Conservation (phyloP, 768 basidiomycete genomes). For the Pulveroboletus sp. region DNA sequence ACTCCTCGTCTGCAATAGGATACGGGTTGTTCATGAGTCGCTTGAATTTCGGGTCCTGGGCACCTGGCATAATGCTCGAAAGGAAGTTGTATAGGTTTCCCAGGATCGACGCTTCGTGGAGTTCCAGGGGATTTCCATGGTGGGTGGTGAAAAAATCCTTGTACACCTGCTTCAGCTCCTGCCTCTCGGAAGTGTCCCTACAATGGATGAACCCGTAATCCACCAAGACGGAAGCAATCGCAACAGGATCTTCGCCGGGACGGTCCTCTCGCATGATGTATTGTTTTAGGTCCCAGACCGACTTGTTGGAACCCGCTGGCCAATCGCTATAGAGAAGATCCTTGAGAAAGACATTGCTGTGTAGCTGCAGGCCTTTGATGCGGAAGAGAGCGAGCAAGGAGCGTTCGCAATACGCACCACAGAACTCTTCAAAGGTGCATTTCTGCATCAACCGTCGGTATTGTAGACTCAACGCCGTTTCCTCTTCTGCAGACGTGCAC, state of each 20-base stretch:
- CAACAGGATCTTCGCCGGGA: neutral
- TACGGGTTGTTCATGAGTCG: conserved; percentile 34
- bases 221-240: neutral
- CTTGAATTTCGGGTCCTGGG: conserved; percentile 23
- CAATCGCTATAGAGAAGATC: neutral
- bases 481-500: conserved; percentile 9
- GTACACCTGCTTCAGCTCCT: conserved; percentile 33
- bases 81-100: conserved; percentile 34
- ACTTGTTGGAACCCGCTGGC: neutral
- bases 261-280: neutral
- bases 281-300: conserved; percentile 14
- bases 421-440: conserved; percentile 14
- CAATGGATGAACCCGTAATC: conserved; percentile 19
- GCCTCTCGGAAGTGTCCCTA: conserved; percentile 1
- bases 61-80: conserved; percentile 12
- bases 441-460: conserved; percentile 4
- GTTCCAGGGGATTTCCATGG: conserved; percentile 28
- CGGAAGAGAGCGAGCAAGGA: conserved; percentile 6
- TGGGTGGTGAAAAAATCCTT: conserved; percentile 26
- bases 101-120: conserved; percentile 35
- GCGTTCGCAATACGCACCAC: neutral
- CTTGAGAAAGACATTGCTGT: neutral
- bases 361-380: neutral
- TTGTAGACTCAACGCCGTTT: neutral
- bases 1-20: conserved; percentile 3